Evolutionary conservation across 495 filamentous ascomycete genomes (phyloP).

Genomic region (Amorphotheca resinae): DNA sequence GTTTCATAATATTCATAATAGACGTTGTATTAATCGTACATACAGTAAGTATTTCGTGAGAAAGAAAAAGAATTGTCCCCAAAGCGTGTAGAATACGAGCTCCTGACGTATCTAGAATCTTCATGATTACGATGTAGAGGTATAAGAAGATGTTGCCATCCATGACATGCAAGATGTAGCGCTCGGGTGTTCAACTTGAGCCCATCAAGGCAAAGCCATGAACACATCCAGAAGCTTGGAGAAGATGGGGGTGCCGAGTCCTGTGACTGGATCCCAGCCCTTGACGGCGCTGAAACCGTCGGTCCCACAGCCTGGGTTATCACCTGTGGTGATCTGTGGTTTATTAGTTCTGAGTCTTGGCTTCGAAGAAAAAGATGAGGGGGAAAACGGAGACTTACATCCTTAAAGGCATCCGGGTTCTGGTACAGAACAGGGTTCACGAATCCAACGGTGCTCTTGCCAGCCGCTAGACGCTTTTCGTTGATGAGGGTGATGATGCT

Average conservation of each 20-base stretch:
- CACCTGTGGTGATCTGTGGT: slow-evolving; percentile 28
- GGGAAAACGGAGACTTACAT: slow-evolving; percentile 13
- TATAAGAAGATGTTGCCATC: too few species aligned
- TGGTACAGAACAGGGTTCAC: slow-evolving; percentile 39
- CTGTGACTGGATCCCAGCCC: slow-evolving; percentile 54
- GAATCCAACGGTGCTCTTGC: slow-evolving; percentile 38
- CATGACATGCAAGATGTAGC: too few species aligned
- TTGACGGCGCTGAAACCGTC: slow-evolving; percentile 35
- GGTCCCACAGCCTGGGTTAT: slow-evolving; percentile 33
- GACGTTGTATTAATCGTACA: too few species aligned
- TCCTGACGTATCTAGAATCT: too few species aligned
- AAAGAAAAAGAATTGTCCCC: too few species aligned
- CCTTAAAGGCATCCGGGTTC: slow-evolving; percentile 32
- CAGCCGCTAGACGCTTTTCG: slow-evolving; percentile 30
- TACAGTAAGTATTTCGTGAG: too few species aligned
- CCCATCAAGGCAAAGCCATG: slow-evolving; percentile 21
- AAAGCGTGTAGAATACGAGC: too few species aligned
- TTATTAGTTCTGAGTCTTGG: too few species aligned
- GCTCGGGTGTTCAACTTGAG: too few species aligned
- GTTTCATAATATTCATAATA: too few species aligned
- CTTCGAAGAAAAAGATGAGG: too few species aligned
- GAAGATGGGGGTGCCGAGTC: slow-evolving; percentile 43
- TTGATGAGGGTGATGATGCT: slow-evolving; percentile 33
- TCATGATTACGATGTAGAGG: too few species aligned
- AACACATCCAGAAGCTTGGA: slow-evolving; percentile 34